These are phyloP conservation scores for Colletotrichum abscissum DNA, from an alignment of 2,329 filamentous ascomycete genomes.

Conservation along the genomic window DNA sequence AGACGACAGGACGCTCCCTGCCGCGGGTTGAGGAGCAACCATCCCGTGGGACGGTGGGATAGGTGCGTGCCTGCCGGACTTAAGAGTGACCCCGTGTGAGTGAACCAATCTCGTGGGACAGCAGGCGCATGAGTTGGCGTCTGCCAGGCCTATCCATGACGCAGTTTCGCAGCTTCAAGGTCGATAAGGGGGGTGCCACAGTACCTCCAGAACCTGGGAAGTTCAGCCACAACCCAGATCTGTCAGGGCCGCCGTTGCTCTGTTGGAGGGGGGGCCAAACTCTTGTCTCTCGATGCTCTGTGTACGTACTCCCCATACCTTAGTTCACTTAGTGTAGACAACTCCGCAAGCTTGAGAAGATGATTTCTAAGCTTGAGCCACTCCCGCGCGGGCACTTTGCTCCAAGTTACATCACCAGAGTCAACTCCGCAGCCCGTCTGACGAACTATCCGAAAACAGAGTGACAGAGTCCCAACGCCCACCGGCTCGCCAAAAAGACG, in stretches of 20 bases:
- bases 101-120: conserved; percentile 34
- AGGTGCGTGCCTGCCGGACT: conserved; percentile 24
- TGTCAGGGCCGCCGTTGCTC: conserved; percentile 8
- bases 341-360: not conserved
- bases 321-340: not conserved
- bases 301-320: not conserved
- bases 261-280: no score
- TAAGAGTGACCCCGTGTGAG: not conserved
- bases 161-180: conserved; percentile 23
- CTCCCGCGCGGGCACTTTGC: conserved; percentile 25
- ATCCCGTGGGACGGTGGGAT: not conserved
- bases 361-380: conserved; percentile 32
- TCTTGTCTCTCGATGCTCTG: no score
- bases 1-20: conserved; percentile 19
- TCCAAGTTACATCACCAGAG: not conserved
- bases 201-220: no score
- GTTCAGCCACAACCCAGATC: conserved; percentile 20
- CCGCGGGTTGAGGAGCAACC: not conserved
- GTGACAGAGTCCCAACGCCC: not conserved
- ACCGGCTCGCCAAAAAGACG: not conserved
- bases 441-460: not conserved
- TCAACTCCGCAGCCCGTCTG: not conserved
- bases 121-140: conserved; percentile 21
- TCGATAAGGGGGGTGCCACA: conserved; percentile 15
- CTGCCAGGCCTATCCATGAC: conserved; percentile 33